Conservation (phyloP, 2,329 filamentous ascomycete genomes). For the Monosporascus ibericus region DNA sequence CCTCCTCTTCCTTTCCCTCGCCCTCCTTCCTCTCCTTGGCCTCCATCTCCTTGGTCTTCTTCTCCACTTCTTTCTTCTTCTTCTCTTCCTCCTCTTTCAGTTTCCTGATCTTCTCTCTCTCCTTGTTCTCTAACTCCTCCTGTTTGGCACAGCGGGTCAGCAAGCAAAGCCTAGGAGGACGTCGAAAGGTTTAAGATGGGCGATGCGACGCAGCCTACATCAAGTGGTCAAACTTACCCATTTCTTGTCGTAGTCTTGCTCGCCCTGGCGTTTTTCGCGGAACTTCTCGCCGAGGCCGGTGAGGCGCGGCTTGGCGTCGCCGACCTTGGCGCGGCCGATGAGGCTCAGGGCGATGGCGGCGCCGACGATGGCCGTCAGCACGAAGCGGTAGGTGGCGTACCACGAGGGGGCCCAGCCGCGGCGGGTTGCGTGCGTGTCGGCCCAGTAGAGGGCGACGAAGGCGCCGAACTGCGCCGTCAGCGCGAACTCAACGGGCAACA, state of each 20-base stretch:
- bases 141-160: constrained; percentile 10
- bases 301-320: constrained; percentile 29
- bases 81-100: constrained; percentile 10
- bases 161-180: background rate
- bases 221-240: constrained; percentile 27
- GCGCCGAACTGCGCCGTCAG: constrained; percentile 80
- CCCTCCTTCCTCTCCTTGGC: constrained; percentile 15
- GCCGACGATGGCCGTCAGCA: constrained; percentile 85
- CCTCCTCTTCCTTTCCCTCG: constrained; percentile 15
- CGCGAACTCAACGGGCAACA: constrained; percentile 79
- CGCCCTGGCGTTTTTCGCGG: constrained; percentile 23
- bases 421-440: constrained; percentile 66
- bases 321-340: constrained; percentile 75
- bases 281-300: constrained; percentile 34
- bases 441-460: constrained; percentile 82
- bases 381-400: constrained; percentile 87
- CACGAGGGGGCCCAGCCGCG: constrained; percentile 76
- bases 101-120: constrained; percentile 9
- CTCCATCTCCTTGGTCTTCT: constrained; percentile 24
- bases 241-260: constrained; percentile 31
- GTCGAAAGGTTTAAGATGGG: too few relatives aligned
- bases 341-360: constrained; percentile 73
- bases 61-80: constrained; percentile 29
- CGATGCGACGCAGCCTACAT: too few relatives aligned
- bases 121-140: constrained; percentile 25